These are phyloP conservation scores for Candida verbasci DNA, from an alignment of 805 yeast genomes.

Conservation along the genomic window DNA sequence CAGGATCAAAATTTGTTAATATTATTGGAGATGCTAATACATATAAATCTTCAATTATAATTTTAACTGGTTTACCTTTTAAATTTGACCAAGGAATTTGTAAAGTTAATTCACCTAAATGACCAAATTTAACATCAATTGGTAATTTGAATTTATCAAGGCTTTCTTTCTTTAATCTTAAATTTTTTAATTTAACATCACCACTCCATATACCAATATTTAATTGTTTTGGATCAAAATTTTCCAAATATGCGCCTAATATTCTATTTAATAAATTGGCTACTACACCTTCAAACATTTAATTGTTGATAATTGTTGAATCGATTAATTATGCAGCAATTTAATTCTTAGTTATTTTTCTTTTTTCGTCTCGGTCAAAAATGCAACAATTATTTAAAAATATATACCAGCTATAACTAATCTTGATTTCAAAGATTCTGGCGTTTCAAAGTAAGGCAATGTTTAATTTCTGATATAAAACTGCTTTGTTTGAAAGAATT, in stretches of 20 bases:
- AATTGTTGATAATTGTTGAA: not conserved
- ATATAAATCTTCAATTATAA: slow-evolving; percentile 81
- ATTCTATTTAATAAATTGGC: slow-evolving; percentile 60
- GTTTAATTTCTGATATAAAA: too few species aligned
- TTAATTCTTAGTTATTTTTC: not conserved
- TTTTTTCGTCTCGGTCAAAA: too few species aligned
- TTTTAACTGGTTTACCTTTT: slow-evolving; percentile 87
- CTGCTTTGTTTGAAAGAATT: too few species aligned
- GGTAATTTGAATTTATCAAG: slow-evolving; percentile 84
- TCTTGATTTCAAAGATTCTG: too few species aligned
- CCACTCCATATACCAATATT: slow-evolving; percentile 98
- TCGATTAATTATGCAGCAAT: not conserved
- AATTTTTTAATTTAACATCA: slow-evolving; percentile 79
- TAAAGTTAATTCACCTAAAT: slow-evolving; percentile 79
- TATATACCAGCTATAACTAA: too few species aligned
- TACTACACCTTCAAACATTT: slow-evolving; percentile 63
- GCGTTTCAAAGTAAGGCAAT: too few species aligned
- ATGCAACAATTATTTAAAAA: too few species aligned
- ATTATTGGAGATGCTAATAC: slow-evolving; percentile 74
- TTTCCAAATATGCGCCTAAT: slow-evolving; percentile 77
- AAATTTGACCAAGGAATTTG: slow-evolving; percentile 97
- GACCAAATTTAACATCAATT: slow-evolving; percentile 82
- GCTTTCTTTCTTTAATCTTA: slow-evolving; percentile 81
- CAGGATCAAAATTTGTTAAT: slow-evolving; percentile 48
- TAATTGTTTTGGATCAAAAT: slow-evolving; percentile 91